phyloP scores from a whole-genome alignment of 1,284 basidiomycete genomes.

The Melampsora abietis-canadensis region DNA sequence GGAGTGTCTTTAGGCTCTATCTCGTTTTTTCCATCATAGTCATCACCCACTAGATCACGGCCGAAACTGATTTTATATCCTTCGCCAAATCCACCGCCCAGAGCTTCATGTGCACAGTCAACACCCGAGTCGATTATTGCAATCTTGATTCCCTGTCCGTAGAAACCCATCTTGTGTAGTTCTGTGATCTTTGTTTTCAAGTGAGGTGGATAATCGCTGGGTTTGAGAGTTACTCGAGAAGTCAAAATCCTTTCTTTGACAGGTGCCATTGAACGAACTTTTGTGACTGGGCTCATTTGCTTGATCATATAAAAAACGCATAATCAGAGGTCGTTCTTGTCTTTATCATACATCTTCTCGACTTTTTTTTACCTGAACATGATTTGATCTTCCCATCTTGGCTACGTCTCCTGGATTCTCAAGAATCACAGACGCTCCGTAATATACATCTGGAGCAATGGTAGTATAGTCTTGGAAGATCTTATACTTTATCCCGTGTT shows the following conservation, averaged over 20 bases:
- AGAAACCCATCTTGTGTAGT: conserved; percentile 59
- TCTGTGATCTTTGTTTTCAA: conserved; percentile 60
- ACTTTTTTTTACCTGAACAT: conserved; percentile 21
- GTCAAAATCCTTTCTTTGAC: not conserved
- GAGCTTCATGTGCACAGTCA: conserved; percentile 63
- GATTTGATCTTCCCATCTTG: conserved; percentile 11
- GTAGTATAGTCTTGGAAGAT: conserved; percentile 35
- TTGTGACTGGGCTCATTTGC: not conserved
- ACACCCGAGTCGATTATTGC: conserved; percentile 58
- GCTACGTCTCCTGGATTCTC: conserved; percentile 14
- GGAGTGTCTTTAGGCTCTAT: conserved; percentile 8
- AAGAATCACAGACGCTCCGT: conserved; percentile 28
- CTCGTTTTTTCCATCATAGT: not conserved
- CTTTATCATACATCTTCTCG: too few species aligned
- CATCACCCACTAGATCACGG: conserved; percentile 57
- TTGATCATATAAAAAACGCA: not conserved
- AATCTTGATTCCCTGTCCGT: conserved; percentile 60
- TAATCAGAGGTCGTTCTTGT: too few species aligned
- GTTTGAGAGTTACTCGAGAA: not conserved
- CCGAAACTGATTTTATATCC: conserved; percentile 65
- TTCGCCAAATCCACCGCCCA: conserved; percentile 64
- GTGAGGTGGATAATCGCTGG: conserved; percentile 52
- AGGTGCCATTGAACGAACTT: not conserved
- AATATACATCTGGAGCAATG: conserved; percentile 36
- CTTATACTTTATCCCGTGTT: conserved; percentile 21